Conservation (phyloP, 495 filamentous ascomycete species). For the Penicillium angulare region DNA sequence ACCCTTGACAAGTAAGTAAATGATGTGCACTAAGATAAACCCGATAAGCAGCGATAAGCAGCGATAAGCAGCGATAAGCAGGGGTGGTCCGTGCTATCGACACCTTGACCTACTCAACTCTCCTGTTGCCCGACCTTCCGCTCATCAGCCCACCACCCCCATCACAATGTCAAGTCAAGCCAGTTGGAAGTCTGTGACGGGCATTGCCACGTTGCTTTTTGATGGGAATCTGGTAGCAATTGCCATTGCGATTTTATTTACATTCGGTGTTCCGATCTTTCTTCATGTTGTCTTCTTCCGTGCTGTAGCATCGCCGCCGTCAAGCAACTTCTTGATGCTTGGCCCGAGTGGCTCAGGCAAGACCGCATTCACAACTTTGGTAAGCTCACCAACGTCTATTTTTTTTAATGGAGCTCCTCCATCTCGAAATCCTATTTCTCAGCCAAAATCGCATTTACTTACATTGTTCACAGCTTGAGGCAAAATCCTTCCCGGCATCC, state of each 20-base stretch:
- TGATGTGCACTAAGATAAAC: slow-evolving; percentile 11
- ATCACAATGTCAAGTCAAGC: slow-evolving; percentile 34
- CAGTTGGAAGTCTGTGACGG: slow-evolving; percentile 34
- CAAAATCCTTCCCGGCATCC: slow-evolving; percentile 29
- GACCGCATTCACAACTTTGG: slow-evolving; percentile 80
- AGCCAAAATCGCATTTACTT: background rate
- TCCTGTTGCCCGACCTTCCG: slow-evolving; percentile 1
- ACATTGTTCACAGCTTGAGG: slow-evolving; percentile 43
- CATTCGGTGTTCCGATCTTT: slow-evolving; percentile 70
- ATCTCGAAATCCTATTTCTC: background rate
- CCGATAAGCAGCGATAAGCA: no score
- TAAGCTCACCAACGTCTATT: slow-evolving; percentile 27
- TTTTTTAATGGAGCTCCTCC: background rate
- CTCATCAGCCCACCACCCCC: slow-evolving; percentile 19
- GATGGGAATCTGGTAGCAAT: slow-evolving; percentile 52
- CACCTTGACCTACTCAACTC: background rate
- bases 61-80: no score
- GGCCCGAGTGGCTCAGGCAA: slow-evolving; percentile 87
- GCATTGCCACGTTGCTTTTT: slow-evolving; percentile 42
- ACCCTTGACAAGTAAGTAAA: slow-evolving; percentile 1
- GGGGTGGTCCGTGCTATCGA: slow-evolving; percentile 23
- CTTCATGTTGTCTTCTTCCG: slow-evolving; percentile 75
- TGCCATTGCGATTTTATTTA: slow-evolving; percentile 63
- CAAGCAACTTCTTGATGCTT: slow-evolving; percentile 80
- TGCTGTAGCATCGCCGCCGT: slow-evolving; percentile 58